Evolutionary conservation across 2,329 filamentous ascomycete species (phyloP), one percentile per base, ranked within the genome.

Genomic region (Exutisphaerella laricina): DNA sequence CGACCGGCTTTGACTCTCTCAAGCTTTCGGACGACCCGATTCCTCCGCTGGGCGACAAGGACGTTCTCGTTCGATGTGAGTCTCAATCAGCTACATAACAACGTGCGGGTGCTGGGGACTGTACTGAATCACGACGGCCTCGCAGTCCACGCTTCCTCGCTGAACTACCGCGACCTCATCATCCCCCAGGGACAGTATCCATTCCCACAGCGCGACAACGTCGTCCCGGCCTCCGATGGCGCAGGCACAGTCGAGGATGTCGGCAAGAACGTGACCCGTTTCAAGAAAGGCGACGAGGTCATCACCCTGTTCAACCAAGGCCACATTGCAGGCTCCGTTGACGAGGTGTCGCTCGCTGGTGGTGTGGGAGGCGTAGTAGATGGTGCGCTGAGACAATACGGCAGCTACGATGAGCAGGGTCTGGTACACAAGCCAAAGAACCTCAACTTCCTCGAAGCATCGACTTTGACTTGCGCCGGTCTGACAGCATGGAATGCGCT

Each of bases 291-390:
- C 17, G 78, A 82, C 58, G 71, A 73, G 34, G 78, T 83, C 2
- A 58, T 71, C 18, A 82, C 79, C 0, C 72, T 84, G 52, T 85
- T 85, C 70, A 78, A 76, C 58, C 74, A 78, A 57, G 67, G 59
- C 8, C 77, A 79, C 54, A 66, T 77, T 39, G 73, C 66, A 18
- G 75, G 73, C 31, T 65, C 66, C 2, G 60, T 78, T 13, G 65
- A 67, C 20, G 51, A 48, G 13, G 34, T 58, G 12, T 58, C 61
- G 21, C 48, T 71, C 3, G 41, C 47, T 1, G 79, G 78, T 1
- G 82, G 82, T 2, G 74, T 88, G 1, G 85, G 85, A 41, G 84
- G 83, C 36, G 71, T 71, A 8, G 43, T 84, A 1, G 78, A 88
- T 55, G 86, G 86, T 45, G 76, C 75, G 0, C 71, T 90, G 18